Evolutionary conservation across 2,329 filamentous ascomycete species (phyloP).

Genomic region (Colletotrichum lindemuthianum): DNA sequence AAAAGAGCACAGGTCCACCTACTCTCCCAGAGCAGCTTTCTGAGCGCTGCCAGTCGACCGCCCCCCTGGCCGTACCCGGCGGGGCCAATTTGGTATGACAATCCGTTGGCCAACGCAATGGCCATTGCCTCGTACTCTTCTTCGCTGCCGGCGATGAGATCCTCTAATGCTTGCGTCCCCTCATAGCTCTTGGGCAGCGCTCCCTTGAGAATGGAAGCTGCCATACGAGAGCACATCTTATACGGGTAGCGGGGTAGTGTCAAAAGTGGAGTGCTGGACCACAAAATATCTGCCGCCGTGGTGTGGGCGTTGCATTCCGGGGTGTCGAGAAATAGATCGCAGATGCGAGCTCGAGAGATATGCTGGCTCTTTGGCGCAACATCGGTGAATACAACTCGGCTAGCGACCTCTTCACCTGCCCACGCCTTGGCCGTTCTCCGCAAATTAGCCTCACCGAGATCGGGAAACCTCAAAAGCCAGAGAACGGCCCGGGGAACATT

Average conservation of each 20-base stretch:
- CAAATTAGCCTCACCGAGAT: constrained; percentile 88
- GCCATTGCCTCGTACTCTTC: constrained; percentile 86
- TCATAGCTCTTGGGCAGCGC: constrained; percentile 79
- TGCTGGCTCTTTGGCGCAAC: constrained; percentile 95
- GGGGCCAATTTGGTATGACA: constrained; percentile 65
- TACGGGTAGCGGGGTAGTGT: constrained; percentile 92
- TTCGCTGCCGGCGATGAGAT: constrained; percentile 83
- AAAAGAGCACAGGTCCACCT: constrained; percentile 91
- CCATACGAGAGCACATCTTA: constrained; percentile 99
- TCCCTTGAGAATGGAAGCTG: constrained; percentile 90
- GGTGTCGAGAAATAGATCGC: constrained; percentile 95
- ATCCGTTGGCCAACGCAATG: constrained; percentile 70
- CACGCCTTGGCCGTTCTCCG: constrained; percentile 81
- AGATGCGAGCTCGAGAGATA: constrained; percentile 89
- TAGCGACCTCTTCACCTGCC: constrained; percentile 87
- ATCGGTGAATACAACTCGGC: constrained; percentile 92
- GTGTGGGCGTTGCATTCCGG: constrained; percentile 99
- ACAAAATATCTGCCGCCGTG: constrained; percentile 94
- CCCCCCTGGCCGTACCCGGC: constrained; percentile 61
- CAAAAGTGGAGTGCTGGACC: constrained; percentile 93
- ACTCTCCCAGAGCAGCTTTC: constrained; percentile 82
- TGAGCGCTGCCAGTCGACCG: constrained; percentile 81
- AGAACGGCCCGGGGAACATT: constrained; percentile 87
- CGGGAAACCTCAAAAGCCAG: constrained; percentile 97
- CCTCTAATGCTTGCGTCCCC: constrained; percentile 74